Percentiles rank a stretch among this genome's conserved stretches.
phyloP scores from a whole-genome alignment of 495 filamentous ascomycete genomes.

The Ascodesmis nigricans region DNA sequence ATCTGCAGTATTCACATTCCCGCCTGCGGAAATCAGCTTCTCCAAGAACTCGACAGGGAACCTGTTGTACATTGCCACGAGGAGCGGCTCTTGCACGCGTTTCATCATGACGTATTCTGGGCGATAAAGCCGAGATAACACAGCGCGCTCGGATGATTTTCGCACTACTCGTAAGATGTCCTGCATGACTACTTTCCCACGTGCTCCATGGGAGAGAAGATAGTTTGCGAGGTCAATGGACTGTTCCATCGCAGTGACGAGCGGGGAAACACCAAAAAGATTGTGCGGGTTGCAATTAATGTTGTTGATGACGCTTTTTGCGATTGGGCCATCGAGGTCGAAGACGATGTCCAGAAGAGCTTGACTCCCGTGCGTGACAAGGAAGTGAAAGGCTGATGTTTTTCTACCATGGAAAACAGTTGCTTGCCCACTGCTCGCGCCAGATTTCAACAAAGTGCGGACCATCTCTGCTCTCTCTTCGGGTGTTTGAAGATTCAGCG shows the following conservation, averaged over 20 bases:
- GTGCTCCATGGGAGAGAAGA: constrained; percentile 36
- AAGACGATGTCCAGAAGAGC: constrained; percentile 37
- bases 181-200: no score
- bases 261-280: constrained; percentile 21
- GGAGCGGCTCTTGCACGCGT: no score
- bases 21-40: no score
- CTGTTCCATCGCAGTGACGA: constrained; percentile 29
- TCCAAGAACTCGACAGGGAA: no score
- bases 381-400: constrained; percentile 33
- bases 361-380: constrained; percentile 24
- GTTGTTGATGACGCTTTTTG: constrained; percentile 42
- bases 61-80: no score
- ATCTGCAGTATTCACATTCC: no score
- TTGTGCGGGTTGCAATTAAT: constrained; percentile 24
- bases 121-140: no score
- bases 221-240: constrained; percentile 31
- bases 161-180: no score
- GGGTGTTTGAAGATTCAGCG: constrained; percentile 31
- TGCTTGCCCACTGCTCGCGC: constrained; percentile 50
- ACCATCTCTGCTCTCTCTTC: constrained; percentile 39
- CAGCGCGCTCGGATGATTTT: no score
- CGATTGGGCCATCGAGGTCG: constrained; percentile 36
- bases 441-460: constrained; percentile 39
- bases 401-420: constrained; percentile 33
- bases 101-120: no score